Conservation (phyloP, 169 alveolate genomes). For the Plasmodium falciparum region DNA sequence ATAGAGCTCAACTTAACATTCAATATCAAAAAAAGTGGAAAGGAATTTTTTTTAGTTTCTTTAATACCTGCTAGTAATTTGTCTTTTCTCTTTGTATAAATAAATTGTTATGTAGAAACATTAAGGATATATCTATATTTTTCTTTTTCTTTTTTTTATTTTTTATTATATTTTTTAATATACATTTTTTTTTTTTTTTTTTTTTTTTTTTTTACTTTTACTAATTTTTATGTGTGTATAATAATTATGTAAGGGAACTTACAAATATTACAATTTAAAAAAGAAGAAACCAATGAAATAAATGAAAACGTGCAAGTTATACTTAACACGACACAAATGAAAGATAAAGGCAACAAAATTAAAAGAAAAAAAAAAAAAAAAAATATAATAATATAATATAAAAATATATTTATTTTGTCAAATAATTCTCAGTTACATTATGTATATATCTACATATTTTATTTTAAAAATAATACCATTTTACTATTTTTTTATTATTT, state of each 20-base stretch:
- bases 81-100: background rate
- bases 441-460: background rate
- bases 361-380: background rate
- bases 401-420: background rate
- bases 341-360: slow-evolving; percentile 15
- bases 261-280: slow-evolving; percentile 39
- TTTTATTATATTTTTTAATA: background rate
- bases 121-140: background rate
- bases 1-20: slow-evolving; percentile 11
- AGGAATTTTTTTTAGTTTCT: slow-evolving; percentile 41
- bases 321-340: slow-evolving; percentile 9
- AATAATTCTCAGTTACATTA: background rate
- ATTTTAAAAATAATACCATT: too few species aligned
- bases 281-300: slow-evolving; percentile 9
- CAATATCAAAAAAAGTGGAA: slow-evolving; percentile 16
- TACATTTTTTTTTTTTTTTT: too few species aligned
- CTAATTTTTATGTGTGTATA: background rate
- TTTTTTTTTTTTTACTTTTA: background rate
- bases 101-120: background rate
- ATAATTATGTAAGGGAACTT: slow-evolving; percentile 20
- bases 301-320: slow-evolving; percentile 35
- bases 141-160: background rate
- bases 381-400: background rate
- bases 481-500: background rate
- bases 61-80: slow-evolving; percentile 55